These are phyloP conservation scores for Hydnomerulius pinastri DNA, from an alignment of 768 basidiomycete species.

Conservation along the genomic window DNA sequence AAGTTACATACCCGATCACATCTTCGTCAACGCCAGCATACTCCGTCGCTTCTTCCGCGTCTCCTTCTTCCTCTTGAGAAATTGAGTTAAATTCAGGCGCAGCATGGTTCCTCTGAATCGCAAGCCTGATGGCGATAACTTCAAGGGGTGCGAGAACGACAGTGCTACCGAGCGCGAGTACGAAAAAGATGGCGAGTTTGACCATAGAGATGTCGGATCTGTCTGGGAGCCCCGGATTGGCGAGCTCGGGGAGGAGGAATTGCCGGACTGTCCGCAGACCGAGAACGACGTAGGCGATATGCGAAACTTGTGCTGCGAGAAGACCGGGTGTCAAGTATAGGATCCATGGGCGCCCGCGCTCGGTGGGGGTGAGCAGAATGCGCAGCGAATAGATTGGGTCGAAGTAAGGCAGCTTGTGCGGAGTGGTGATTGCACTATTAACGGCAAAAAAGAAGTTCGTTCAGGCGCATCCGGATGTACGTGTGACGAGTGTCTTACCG, in stretches of 20 bases:
- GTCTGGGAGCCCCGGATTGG: slow-evolving; percentile 32
- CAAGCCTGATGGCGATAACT: slow-evolving; percentile 75
- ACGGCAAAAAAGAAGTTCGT: slow-evolving; percentile 5
- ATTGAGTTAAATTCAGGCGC: slow-evolving; percentile 75
- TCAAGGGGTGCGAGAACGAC: slow-evolving; percentile 72
- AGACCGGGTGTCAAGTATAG: slow-evolving; percentile 79
- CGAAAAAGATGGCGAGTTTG: slow-evolving; percentile 56
- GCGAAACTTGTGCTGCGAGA: slow-evolving; percentile 43
- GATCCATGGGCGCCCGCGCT: slow-evolving; percentile 76
- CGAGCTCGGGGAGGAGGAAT: slow-evolving; percentile 59
- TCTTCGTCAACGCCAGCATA: slow-evolving; percentile 76
- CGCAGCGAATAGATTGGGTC: slow-evolving; percentile 59
- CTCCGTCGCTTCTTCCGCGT: slow-evolving; percentile 58
- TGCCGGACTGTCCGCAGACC: slow-evolving; percentile 45
- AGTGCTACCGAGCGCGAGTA: slow-evolving; percentile 58
- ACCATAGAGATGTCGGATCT: slow-evolving; percentile 47
- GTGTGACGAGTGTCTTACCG: slow-evolving; percentile 47
- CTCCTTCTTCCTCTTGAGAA: slow-evolving; percentile 70
- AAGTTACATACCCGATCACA: slow-evolving; percentile 69
- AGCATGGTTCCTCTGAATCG: slow-evolving; percentile 84
- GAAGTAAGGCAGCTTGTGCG: slow-evolving; percentile 71
- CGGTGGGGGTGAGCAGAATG: slow-evolving; percentile 77
- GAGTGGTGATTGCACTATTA: slow-evolving; percentile 82
- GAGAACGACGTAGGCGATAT: slow-evolving; percentile 47
- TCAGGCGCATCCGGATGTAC: not conserved